Evolutionary conservation across 2,329 filamentous ascomycete species (phyloP).

Genomic region (Trichoderma brevicompactum): DNA sequence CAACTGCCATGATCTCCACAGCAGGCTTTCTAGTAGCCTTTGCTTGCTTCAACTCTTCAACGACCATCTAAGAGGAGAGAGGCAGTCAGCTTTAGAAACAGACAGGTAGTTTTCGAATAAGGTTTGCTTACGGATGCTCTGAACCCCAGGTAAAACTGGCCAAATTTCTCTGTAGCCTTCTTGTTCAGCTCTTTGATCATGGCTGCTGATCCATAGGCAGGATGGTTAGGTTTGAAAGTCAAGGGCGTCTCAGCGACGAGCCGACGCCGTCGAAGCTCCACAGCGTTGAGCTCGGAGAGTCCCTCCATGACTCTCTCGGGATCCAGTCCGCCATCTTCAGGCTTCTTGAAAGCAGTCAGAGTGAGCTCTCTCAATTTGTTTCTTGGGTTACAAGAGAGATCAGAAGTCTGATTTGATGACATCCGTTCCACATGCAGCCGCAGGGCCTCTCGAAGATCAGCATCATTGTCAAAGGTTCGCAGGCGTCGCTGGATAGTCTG

Average conservation of each 20-base stretch:
- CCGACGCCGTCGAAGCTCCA: slow-evolving; percentile 41
- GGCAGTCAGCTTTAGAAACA: not conserved
- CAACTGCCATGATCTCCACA: slow-evolving; percentile 40
- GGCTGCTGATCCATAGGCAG: slow-evolving; percentile 29
- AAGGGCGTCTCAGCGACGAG: slow-evolving; percentile 36
- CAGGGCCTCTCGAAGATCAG: slow-evolving; percentile 32
- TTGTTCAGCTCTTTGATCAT: slow-evolving; percentile 41
- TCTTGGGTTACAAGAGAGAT: slow-evolving; percentile 38
- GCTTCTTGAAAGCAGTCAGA: slow-evolving; percentile 37
- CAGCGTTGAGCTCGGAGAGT: slow-evolving; percentile 40
- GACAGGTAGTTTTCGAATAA: not conserved
- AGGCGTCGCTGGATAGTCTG: slow-evolving; percentile 40
- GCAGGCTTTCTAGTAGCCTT: slow-evolving; percentile 27
- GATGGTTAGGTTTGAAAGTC: slow-evolving; percentile 28
- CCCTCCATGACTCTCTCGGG: slow-evolving; percentile 37
- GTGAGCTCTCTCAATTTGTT: slow-evolving; percentile 36
- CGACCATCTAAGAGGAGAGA: not conserved
- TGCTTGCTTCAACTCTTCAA: slow-evolving; percentile 22
- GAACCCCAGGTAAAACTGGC: slow-evolving; percentile 41
- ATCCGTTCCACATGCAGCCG: slow-evolving; percentile 33
- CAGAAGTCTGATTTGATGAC: slow-evolving; percentile 28
- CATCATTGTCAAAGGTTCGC: slow-evolving; percentile 41
- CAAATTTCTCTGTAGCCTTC: slow-evolving; percentile 38
- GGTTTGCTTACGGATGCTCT: slow-evolving; percentile 41
- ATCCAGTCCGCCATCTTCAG: slow-evolving; percentile 39